Evolutionary conservation across 345 rosid genomes (phyloP).

Genomic region (Fremontodendron californicum): DNA sequence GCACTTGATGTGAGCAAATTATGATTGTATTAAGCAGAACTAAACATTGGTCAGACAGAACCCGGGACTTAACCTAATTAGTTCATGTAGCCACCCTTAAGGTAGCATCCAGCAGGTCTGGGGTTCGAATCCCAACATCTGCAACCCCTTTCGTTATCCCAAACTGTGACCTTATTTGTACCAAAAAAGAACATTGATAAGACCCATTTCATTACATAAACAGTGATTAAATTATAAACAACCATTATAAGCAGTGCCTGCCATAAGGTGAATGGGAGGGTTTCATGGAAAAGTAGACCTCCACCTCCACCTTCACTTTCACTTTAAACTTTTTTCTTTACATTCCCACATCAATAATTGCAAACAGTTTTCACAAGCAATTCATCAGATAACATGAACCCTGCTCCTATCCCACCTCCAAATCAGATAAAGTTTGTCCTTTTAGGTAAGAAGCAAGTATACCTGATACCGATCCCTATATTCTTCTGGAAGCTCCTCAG

Average conservation of each 20-base stretch:
- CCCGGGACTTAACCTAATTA: not conserved
- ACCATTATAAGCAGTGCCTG: not conserved
- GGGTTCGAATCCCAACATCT: not conserved
- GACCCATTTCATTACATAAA: not conserved
- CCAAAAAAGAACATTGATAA: too few relatives aligned
- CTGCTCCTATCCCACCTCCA: not conserved
- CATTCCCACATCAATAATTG: not conserved
- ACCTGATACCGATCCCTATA: constrained; percentile 79
- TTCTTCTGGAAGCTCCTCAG: constrained; percentile 92
- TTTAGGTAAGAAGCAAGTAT: constrained; percentile 8
- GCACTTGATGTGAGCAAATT: not conserved
- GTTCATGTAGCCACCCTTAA: not conserved
- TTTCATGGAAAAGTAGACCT: not conserved
- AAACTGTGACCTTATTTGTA: too few relatives aligned
- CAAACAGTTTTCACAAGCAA: not conserved
- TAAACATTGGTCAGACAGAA: not conserved
- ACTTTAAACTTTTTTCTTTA: not conserved
- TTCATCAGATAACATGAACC: not conserved
- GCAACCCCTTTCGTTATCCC: too few relatives aligned
- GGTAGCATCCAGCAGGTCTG: not conserved
- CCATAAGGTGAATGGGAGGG: not conserved
- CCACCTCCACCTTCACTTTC: not conserved
- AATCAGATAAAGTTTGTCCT: not conserved
- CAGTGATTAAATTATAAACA: not conserved
- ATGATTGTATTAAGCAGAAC: not conserved